Base-by-base conservation (phyloP, 2,329 filamentous ascomycete genomes). In the Apiospora koreana region DNA sequence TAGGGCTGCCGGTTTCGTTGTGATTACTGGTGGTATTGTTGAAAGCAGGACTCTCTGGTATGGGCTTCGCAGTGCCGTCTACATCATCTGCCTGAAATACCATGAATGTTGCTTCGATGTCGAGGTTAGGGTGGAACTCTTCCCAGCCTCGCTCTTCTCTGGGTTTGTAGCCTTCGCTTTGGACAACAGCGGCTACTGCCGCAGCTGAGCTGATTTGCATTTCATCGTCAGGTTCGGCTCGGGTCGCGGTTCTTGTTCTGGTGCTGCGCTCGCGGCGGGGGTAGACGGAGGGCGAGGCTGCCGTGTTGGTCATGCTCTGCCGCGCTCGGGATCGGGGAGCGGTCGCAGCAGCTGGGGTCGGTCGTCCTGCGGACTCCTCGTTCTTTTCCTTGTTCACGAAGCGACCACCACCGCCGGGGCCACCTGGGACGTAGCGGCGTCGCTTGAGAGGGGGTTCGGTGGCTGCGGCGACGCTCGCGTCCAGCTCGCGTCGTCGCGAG, bases 141-240 rank as follows among this genome's bases (percentile, higher is more conserved):
- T 98, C 95, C 94, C 95, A 99, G 68, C 94, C 94, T 73, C 95
- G 91, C 83, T 99, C 96, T 82, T 99, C 96, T 77, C 96, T 89
- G 42, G 96, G 96, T 80, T 99, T 99, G 83, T 98, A 98, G 67
- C 95, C 95, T 84, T 98, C 96, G 76, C 91, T 95, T 79, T 97
- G 94, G 75, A 94, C 93, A 71, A 96, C 92, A 7, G 94, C 94
- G 67, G 95, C 94, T 31, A 95, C 93, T 38, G 94, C 94, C 16
- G 95, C 94, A n/a, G 92, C 94, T 64, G 93, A 95, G 76, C 92
- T 94, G 81, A 93, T 97, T 74, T 93, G 89, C 79, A 93, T 93
- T 75, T 85, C 87, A 73, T 88, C 87, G 71, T 84, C 83, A 70
- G 85, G 85, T 69, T 85, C 85, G 73, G 77, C 80, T 79, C 78